Percentiles rank a stretch among this genome's conserved stretches.
Evolutionary conservation across 495 filamentous ascomycete genomes (phyloP).

Genomic region (Annulohypoxylon stygium): DNA sequence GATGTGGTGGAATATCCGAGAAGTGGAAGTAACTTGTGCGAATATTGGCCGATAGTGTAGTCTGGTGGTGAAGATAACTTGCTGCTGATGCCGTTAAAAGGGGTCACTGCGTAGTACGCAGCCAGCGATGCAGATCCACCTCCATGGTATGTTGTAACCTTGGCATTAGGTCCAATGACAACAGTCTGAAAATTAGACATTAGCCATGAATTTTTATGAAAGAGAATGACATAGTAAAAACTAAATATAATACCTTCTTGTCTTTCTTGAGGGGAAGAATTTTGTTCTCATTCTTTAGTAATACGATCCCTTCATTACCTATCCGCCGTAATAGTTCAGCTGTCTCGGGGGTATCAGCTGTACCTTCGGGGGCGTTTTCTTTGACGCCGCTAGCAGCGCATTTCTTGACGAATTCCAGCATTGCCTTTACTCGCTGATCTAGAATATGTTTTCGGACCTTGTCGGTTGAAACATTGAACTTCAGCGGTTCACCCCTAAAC

Average conservation of each 20-base stretch:
- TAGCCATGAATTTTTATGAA: constrained; percentile 1
- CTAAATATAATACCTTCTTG: constrained; percentile 59
- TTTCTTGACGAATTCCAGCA: constrained; percentile 72
- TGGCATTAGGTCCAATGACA: constrained; percentile 77
- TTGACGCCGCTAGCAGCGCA: constrained; percentile 67
- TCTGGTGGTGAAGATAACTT: constrained; percentile 59
- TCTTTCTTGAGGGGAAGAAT: constrained; percentile 74
- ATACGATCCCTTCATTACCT: constrained; percentile 76
- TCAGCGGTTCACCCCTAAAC: constrained; percentile 72
- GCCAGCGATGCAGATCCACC: constrained; percentile 76
- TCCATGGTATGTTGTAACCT: constrained; percentile 74
- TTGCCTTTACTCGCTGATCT: constrained; percentile 72
- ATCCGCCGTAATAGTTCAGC: constrained; percentile 69
- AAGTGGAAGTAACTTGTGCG: constrained; percentile 71
- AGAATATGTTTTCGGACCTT: constrained; percentile 70
- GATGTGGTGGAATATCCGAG: constrained; percentile 66
- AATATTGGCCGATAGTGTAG: constrained; percentile 69
- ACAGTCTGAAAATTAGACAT: constrained; percentile 57
- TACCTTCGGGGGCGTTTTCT: constrained; percentile 61
- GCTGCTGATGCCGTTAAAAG: constrained; percentile 73
- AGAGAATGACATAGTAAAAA: neutral
- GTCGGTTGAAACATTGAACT: constrained; percentile 68
- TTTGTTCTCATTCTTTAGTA: constrained; percentile 78
- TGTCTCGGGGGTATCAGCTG: constrained; percentile 59
- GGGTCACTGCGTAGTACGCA: constrained; percentile 76